Evolutionary conservation across 805 yeast genomes (phyloP), one percentile per base, ranked within the genome.

Genomic region (Monosporozyma unispora): DNA sequence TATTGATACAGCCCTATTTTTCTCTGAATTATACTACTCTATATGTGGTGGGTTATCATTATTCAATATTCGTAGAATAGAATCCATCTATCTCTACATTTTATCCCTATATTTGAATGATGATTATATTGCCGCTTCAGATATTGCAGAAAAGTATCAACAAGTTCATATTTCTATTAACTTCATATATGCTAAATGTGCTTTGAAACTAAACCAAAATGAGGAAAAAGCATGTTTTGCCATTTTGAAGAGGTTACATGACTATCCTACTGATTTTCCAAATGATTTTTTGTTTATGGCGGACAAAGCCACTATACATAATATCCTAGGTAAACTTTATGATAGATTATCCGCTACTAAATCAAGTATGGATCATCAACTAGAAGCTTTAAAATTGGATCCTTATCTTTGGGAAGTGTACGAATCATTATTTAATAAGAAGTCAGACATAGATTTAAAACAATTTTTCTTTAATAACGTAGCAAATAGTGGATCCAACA

Each of bases 391-490:
- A 50, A 79, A 80, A 51, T 67, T 74, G 54, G 86, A 93, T 61
- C 96, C 95, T 16, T 87, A 73, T 60, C 74, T 88, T 39, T 88
- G 93, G 78, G 96, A 88, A 61, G 88, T 96, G 0, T 81, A 87
- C 54, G 87, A 82, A 55, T 82, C 82, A 41, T 69, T 93, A 45
- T 80, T 88, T 57, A 73, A 74, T 45, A 69, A 84, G 68, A 93
- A 95, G 11, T 87, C 84, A 18, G 77, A 77, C 50, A 74, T 88
- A 18, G 78, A 80, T 50, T 48, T 61, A 40, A 55, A 57, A 31
- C 48, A 52, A 25, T 45, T 61, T 43, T 61, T 52, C 28, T 48
- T 49, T 28, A 47, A 35, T 3, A 7, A 33, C 2, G 28, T 40
- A 25, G n/a, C n/a, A 7, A 35, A 38, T 19, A 21, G 10, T 25